A percentile compares a stretch with the other conserved stretches of the same genome.
phyloP scores from a whole-genome alignment of 176 grass and related monocot genomes.

The Hsuehochloa calcarea region DNA sequence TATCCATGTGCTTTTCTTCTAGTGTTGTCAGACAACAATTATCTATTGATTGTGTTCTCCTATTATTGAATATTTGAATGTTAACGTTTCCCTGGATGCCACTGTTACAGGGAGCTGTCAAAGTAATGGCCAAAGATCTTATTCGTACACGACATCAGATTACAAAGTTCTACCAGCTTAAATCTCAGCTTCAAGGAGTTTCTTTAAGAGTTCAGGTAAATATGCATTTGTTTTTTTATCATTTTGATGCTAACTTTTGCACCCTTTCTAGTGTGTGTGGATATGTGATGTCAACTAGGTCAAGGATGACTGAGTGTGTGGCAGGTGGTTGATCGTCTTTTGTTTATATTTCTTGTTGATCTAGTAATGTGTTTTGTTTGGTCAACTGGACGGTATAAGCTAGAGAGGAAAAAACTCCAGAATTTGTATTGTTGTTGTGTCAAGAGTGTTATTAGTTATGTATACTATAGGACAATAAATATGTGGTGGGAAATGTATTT shows the following conservation, averaged over 20 bases:
- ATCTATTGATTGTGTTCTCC: background rate
- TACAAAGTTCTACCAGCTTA: conserved; percentile 84
- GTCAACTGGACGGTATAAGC: background rate
- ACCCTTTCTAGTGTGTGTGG: background rate
- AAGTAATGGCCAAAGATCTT: conserved; percentile 83
- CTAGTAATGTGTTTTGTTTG: background rate
- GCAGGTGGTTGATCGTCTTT: background rate
- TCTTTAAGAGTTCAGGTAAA: conserved; percentile 79
- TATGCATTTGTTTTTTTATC: background rate
- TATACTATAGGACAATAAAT: background rate
- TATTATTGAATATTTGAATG: conserved; percentile 17
- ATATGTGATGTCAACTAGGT: background rate
- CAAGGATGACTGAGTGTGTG: background rate
- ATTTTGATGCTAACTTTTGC: background rate
- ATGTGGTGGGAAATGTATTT: background rate
- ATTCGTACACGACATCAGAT: conserved; percentile 84
- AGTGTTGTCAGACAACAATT: background rate
- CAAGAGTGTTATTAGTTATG: background rate
- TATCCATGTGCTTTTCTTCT: background rate
- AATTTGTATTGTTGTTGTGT: background rate
- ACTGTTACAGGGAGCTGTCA: conserved; percentile 54
- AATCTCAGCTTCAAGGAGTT: conserved; percentile 75
- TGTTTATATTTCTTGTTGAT: background rate
- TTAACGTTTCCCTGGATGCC: conserved; percentile 1
- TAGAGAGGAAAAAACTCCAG: background rate